Evolutionary conservation across 495 filamentous ascomycete genomes (phyloP), one percentile per base, ranked within the genome.

Genomic region (Penicillium chermesinum): DNA sequence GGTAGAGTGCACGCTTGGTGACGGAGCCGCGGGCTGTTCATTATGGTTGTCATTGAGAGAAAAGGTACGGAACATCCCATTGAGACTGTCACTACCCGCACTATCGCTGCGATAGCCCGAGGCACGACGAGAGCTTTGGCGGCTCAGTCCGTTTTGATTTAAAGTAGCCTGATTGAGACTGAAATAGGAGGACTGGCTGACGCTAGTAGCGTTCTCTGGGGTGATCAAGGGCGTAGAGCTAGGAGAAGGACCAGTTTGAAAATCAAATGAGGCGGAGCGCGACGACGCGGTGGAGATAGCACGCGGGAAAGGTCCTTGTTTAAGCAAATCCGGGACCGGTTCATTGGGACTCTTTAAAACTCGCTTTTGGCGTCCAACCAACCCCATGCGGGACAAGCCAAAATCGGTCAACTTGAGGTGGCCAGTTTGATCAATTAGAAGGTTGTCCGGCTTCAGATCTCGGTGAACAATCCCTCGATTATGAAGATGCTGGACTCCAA

Each of bases 331-430:
- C 7, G 91, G 91, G 0, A 83, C 88, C 38, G 86, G 80, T 45
- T 96, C 90, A 33, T 83, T 82, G 32, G 81, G 81, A 55, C 81
- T 88, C 63, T 89, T 89, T 43, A 95, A 75, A 10, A 89, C 87
- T 54, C 94, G 82, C 69, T 97, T 97, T 62, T 97, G 93, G 49
- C 93, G 87, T 40, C 93, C 93, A 46, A 98, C 85, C 34, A 98
- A 74, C 57, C 94, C 93, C 94, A 98, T 98, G 21, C 93, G 84
- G 14, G 93, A 98, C 20, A 98, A 73, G 37, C 93, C 93, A 70
- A 98, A 98, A 69, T 98, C 93, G 4, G 93, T 98, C 57, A 98
- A 70, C 71, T 98, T 98, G 48, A 98, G 70, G 69, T 98, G 93
- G 7, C 93, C 93, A 55, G 88, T 95, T 58, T 93, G 90, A 61